Conservation (phyloP, 2,329 filamentous ascomycete species). For the Cordyceps fumosorosea region DNA sequence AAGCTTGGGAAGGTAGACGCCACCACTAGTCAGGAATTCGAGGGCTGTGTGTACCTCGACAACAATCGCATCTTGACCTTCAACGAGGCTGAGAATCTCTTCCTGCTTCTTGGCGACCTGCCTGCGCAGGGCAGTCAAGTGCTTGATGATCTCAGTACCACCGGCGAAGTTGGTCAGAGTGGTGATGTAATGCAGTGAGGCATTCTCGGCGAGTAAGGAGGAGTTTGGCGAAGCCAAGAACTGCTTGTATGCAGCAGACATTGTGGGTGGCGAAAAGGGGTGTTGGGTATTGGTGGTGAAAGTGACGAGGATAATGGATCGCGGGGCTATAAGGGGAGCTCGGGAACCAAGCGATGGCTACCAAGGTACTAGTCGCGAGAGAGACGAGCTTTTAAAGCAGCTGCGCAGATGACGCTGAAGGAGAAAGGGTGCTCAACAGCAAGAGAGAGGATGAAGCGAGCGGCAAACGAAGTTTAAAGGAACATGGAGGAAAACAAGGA, state of each 20-base stretch:
- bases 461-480: not conserved
- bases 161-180: constrained; percentile 71
- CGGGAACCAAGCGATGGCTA: not conserved
- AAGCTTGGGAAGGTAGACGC: constrained; percentile 77
- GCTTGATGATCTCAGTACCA: constrained; percentile 71
- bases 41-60: constrained; percentile 78
- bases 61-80: constrained; percentile 66
- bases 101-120: constrained; percentile 79
- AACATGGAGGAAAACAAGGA: constrained; percentile 9
- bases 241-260: constrained; percentile 56
- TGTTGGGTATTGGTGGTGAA: not conserved
- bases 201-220: constrained; percentile 56
- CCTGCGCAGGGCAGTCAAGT: constrained; percentile 64
- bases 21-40: constrained; percentile 75
- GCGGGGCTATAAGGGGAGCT: constrained; percentile 8
- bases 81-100: constrained; percentile 66
- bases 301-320: not conserved
- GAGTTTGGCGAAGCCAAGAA: constrained; percentile 63
- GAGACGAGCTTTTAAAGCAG: not conserved
- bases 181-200: constrained; percentile 80
- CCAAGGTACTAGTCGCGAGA: not conserved
- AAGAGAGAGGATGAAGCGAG: not conserved
- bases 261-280: constrained; percentile 21
- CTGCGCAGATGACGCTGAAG: not conserved
- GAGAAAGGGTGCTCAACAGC: not conserved